phyloP scores from a whole-genome alignment of 2,329 filamentous ascomycete genomes.

The Fusarium udum region DNA sequence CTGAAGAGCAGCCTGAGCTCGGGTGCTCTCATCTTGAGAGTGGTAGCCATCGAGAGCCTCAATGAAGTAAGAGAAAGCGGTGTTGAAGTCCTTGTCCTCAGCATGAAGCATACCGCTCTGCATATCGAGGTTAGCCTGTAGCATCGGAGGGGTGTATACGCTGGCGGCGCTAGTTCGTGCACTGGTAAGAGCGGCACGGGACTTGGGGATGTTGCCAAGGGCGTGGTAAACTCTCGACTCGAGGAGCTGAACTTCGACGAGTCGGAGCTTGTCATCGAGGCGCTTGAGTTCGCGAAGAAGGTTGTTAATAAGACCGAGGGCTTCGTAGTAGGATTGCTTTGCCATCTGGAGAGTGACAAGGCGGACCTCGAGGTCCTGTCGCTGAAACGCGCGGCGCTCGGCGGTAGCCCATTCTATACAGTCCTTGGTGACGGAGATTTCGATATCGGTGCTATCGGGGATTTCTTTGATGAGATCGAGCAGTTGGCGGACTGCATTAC shows the following conservation, averaged over 20 bases:
- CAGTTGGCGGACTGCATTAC: conserved; percentile 82
- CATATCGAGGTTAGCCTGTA: conserved; percentile 98
- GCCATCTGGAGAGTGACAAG: conserved; percentile 95
- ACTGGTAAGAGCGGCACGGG: conserved; percentile 91
- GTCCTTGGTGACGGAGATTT: conserved; percentile 95
- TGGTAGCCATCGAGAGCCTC: conserved; percentile 98
- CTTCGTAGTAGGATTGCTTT: conserved; percentile 97
- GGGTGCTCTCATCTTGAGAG: conserved; percentile 84
- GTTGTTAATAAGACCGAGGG: conserved; percentile 94
- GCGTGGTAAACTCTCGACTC: conserved; percentile 98
- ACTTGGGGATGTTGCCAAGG: conserved; percentile 95
- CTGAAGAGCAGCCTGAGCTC: conserved; percentile 96
- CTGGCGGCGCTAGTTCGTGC: conserved; percentile 95
- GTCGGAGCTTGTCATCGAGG: conserved; percentile 95
- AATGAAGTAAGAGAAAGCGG: conserved; percentile 98
- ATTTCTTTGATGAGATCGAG: conserved; percentile 95
- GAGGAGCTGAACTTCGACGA: conserved; percentile 96
- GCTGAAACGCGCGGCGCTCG: conserved; percentile 93
- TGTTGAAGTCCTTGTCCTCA: conserved; percentile 99
- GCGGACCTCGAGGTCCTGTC: conserved; percentile 96
- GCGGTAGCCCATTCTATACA: conserved; percentile 99
- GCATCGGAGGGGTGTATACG: conserved; percentile 93
- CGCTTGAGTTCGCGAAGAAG: conserved; percentile 97
- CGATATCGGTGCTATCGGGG: conserved; percentile 92
- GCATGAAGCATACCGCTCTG: conserved; percentile 99